phyloP scores from a whole-genome alignment of 2,329 filamentous ascomycete species.

The Sclerotinia subarctica region DNA sequence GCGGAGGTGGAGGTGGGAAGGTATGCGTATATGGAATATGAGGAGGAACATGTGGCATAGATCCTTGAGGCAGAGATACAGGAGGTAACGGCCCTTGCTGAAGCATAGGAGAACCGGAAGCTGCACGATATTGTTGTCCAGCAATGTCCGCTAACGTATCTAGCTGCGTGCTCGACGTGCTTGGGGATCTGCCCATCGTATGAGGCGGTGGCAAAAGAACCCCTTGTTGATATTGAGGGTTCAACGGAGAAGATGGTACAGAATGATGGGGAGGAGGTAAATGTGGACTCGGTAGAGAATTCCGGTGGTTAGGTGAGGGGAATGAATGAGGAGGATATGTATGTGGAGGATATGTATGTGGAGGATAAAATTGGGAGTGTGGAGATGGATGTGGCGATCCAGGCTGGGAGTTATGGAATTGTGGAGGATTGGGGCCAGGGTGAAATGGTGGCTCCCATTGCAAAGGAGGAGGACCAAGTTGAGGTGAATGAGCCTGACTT shows the following conservation, averaged over 20 bases:
- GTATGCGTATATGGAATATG: constrained; percentile 25
- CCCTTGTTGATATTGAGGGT: constrained; percentile 27
- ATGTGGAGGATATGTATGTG: constrained; percentile 17
- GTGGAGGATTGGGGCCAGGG: constrained; percentile 20
- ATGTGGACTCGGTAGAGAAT: constrained; percentile 34
- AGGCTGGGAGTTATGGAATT: constrained; percentile 23
- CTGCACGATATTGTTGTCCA: constrained; percentile 37
- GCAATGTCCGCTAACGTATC: constrained; percentile 37
- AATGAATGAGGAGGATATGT: constrained; percentile 24
- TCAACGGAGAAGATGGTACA: constrained; percentile 37
- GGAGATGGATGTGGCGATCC: constrained; percentile 21
- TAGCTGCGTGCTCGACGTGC: constrained; percentile 32
- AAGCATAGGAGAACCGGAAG: constrained; percentile 32
- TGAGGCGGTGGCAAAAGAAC: constrained; percentile 34
- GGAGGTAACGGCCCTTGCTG: constrained; percentile 29
- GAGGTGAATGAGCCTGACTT: constrained; percentile 24
- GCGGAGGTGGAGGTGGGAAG: constrained; percentile 30
- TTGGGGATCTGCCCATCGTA: constrained; percentile 24
- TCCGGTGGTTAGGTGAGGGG: constrained; percentile 23
- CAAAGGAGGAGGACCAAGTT: constrained; percentile 19
- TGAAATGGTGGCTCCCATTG: constrained; percentile 36
- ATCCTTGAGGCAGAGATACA: constrained; percentile 10
- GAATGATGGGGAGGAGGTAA: constrained; percentile 33
- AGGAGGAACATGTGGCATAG: constrained; percentile 11
- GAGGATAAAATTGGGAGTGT: constrained; percentile 20